Evolutionary conservation across 306 rosid species (phyloP).

Genomic region (Pachyrhizus erosus): DNA sequence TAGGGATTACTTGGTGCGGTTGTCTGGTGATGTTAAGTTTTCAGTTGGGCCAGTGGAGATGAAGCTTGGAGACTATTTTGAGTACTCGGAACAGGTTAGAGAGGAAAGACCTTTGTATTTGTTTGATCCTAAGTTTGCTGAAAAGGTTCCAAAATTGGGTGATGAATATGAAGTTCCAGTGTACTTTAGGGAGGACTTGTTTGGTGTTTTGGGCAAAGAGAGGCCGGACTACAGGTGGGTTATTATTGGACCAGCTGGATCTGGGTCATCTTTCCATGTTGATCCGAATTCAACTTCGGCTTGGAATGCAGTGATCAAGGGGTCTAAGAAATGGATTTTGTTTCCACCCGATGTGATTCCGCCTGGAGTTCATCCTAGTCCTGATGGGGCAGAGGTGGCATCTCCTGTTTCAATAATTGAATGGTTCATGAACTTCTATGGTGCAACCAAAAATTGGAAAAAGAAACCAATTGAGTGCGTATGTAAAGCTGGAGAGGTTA

Average conservation of each 20-base stretch:
- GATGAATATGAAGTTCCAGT: constrained; percentile 73
- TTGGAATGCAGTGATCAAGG: constrained; percentile 95
- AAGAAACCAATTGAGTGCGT: constrained; percentile 87
- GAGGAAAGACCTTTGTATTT: constrained; percentile 91
- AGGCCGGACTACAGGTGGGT: constrained; percentile 93
- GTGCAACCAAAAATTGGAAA: constrained; percentile 73
- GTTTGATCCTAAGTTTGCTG: constrained; percentile 89
- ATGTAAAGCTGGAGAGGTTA: constrained; percentile 89
- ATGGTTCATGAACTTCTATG: constrained; percentile 98
- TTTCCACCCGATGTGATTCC: constrained; percentile 93
- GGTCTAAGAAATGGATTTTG: constrained; percentile 94
- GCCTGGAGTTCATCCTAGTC: constrained; percentile 95
- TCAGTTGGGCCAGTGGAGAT: constrained; percentile 82
- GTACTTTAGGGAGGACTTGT: constrained; percentile 86
- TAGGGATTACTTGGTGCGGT: constrained; percentile 69
- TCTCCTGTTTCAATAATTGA: constrained; percentile 93
- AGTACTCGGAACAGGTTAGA: constrained; percentile 73
- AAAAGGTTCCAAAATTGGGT: constrained; percentile 78
- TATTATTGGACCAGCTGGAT: constrained; percentile 87
- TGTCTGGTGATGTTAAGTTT: constrained; percentile 75
- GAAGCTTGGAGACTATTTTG: constrained; percentile 80
- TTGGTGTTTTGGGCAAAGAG: constrained; percentile 73
- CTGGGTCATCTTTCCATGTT: constrained; percentile 93
- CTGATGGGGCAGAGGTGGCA: constrained; percentile 92
- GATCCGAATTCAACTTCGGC: constrained; percentile 98